phyloP scores from a whole-genome alignment of 2,329 filamentous ascomycete genomes.

The Xylaria sp. region DNA sequence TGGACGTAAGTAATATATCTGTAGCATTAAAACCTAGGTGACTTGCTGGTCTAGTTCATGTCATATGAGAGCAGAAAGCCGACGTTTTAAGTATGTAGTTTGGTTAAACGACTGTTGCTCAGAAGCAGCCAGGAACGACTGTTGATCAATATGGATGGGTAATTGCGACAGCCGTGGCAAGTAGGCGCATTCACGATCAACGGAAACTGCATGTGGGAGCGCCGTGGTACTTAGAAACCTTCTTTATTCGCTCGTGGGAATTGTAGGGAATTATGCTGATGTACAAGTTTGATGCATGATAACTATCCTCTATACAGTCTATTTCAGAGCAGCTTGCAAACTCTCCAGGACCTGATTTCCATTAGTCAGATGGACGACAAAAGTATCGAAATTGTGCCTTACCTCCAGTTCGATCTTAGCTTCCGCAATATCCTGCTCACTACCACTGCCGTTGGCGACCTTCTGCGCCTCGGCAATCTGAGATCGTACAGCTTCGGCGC shows the following conservation, averaged over 20 bases:
- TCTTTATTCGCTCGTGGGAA: constrained; percentile 43
- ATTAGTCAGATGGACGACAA: constrained; percentile 52
- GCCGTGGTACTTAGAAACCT: constrained; percentile 43
- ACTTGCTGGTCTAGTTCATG: neutral
- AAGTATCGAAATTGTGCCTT: constrained; percentile 45
- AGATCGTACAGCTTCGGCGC: constrained; percentile 84
- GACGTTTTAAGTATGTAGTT: neutral
- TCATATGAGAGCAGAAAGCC: neutral
- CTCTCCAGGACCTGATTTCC: constrained; percentile 78
- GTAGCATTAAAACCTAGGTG: constrained; percentile 3
- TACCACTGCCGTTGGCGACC: constrained; percentile 88
- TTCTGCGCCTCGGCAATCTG: constrained; percentile 97
- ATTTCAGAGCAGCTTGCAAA: constrained; percentile 83
- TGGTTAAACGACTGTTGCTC: neutral
- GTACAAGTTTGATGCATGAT: constrained; percentile 50
- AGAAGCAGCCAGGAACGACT: constrained; percentile 13
- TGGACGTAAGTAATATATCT: constrained; percentile 28
- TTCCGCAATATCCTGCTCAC: constrained; percentile 97
- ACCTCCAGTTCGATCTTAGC: constrained; percentile 99
- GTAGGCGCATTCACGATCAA: constrained; percentile 35
- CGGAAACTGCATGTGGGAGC: constrained; percentile 39
- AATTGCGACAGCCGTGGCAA: constrained; percentile 25
- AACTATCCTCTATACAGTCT: constrained; percentile 64
- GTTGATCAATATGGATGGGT: neutral
- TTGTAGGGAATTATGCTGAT: constrained; percentile 52